Evolutionary conservation across 2,329 filamentous ascomycete species (phyloP).

Genomic region (Trichoderma aggressivum): DNA sequence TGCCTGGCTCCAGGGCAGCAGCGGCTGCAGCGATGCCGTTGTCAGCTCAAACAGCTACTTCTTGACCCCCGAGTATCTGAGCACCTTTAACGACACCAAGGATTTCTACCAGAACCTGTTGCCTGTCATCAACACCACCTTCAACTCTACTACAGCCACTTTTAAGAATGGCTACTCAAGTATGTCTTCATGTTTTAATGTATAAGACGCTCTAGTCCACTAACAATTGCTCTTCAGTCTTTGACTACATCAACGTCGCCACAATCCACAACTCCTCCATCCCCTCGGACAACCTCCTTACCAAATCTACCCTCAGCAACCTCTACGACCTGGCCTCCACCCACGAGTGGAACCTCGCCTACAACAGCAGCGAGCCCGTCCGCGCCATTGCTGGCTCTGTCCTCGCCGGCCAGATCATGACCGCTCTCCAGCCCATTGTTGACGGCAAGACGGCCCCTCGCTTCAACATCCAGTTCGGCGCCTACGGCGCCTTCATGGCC

Average conservation of each 20-base stretch:
- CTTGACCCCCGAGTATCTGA: slow-evolving; percentile 43
- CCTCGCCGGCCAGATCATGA: slow-evolving; percentile 53
- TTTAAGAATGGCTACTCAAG: slow-evolving; percentile 62
- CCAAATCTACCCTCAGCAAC: slow-evolving; percentile 54
- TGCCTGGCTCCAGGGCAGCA: slow-evolving; percentile 57
- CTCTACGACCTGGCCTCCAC: slow-evolving; percentile 71
- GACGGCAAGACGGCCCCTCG: slow-evolving; percentile 37
- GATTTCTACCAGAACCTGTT: slow-evolving; percentile 57
- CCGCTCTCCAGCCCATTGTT: slow-evolving; percentile 51
- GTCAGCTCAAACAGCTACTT: slow-evolving; percentile 56
- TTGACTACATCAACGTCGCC: slow-evolving; percentile 58
- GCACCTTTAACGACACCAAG: slow-evolving; percentile 48
- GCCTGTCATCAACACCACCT: slow-evolving; percentile 54
- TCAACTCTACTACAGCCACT: slow-evolving; percentile 41
- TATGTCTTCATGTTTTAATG: slow-evolving; percentile 35
- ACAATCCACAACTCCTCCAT: slow-evolving; percentile 60
- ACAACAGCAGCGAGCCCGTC: slow-evolving; percentile 68
- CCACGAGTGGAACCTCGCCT: slow-evolving; percentile 81
- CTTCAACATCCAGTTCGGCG: slow-evolving; percentile 56
- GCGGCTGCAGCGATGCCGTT: slow-evolving; percentile 53
- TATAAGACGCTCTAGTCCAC: neutral
- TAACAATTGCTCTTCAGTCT: slow-evolving; percentile 40
- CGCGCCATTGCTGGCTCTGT: slow-evolving; percentile 57
- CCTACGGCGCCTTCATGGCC: slow-evolving; percentile 59
- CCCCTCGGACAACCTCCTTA: slow-evolving; percentile 57